Evolutionary conservation across 2,329 filamentous ascomycete species (phyloP).

Genomic region (Trichoderma lentiforme): DNA sequence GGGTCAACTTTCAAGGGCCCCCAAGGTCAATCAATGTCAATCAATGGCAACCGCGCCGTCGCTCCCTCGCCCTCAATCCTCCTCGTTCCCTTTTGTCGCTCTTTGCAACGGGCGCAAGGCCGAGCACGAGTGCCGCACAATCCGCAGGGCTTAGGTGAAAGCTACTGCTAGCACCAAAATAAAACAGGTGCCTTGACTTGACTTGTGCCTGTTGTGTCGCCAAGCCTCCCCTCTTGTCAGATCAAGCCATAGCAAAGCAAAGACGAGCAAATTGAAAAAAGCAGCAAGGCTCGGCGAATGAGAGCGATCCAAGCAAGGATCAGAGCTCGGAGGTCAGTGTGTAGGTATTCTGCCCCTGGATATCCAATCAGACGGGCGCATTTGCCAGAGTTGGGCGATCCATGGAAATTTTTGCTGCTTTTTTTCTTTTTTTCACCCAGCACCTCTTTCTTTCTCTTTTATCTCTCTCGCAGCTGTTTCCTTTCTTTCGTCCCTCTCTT

Average conservation of each 20-base stretch:
- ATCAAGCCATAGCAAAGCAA: background rate
- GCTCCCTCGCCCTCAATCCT: background rate
- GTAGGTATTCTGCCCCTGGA: background rate
- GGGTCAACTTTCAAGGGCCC: no score
- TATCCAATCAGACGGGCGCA: background rate
- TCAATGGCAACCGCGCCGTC: background rate
- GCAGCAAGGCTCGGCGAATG: background rate
- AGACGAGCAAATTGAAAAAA: background rate
- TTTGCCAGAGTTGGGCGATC: background rate
- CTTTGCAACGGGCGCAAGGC: background rate
- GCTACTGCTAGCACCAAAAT: background rate
- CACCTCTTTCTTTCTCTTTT: background rate
- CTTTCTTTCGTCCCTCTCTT: background rate
- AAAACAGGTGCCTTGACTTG: background rate
- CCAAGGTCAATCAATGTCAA: no score
- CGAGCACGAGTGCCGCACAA: background rate
- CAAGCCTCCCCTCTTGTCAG: background rate
- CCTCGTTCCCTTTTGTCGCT: background rate
- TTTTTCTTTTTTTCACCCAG: background rate
- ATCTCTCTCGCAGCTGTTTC: no score
- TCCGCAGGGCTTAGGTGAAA: background rate
- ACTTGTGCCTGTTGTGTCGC: background rate
- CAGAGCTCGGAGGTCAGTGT: background rate
- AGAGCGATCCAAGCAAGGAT: background rate
- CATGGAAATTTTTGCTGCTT: background rate